These are phyloP conservation scores for Paraphoma sp. DNA, from an alignment of 2,329 filamentous ascomycete genomes.

Conservation along the genomic window DNA sequence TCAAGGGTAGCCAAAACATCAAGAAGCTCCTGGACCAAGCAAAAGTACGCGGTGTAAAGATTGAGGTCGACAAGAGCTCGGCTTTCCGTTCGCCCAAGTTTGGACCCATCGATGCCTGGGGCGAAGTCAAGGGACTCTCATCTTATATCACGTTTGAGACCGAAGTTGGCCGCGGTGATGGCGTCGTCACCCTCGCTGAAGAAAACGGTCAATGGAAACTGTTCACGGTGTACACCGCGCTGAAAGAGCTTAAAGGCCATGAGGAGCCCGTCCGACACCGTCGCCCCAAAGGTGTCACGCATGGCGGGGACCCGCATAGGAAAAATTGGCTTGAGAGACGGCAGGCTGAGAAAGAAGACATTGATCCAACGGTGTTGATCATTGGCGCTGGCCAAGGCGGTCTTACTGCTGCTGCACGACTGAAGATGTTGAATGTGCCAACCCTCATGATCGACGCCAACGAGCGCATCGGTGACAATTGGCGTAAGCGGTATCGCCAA, in stretches of 20 bases:
- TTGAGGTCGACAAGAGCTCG: conserved; percentile 38
- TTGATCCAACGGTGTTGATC: conserved; percentile 39
- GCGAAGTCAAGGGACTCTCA: conserved; percentile 37
- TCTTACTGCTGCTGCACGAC: conserved; percentile 51
- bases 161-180: conserved; percentile 38
- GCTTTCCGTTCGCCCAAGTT: conserved; percentile 28
- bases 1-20: conserved; percentile 54
- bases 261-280: conserved; percentile 35
- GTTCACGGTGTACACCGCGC: conserved; percentile 47
- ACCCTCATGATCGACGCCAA: conserved; percentile 56
- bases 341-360: conserved; percentile 33
- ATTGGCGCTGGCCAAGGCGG: conserved; percentile 54
- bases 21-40: conserved; percentile 45
- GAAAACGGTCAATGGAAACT: conserved; percentile 47
- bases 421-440: conserved; percentile 52
- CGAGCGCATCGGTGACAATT: conserved; percentile 53
- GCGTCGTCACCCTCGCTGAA: conserved; percentile 43
- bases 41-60: conserved; percentile 40
- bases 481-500: conserved; percentile 55
- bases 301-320: conserved; percentile 33
- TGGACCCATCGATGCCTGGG: conserved; percentile 35
- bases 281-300: conserved; percentile 36
- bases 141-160: conserved; percentile 41
- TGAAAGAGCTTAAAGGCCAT: conserved; percentile 47
- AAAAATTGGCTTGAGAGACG: conserved; percentile 41